Percentiles rank a stretch among this genome's conserved stretches.
Evolutionary conservation across 192 early-diverging fungal genomes (phyloP).

Genomic region (Coemansia sp.): DNA sequence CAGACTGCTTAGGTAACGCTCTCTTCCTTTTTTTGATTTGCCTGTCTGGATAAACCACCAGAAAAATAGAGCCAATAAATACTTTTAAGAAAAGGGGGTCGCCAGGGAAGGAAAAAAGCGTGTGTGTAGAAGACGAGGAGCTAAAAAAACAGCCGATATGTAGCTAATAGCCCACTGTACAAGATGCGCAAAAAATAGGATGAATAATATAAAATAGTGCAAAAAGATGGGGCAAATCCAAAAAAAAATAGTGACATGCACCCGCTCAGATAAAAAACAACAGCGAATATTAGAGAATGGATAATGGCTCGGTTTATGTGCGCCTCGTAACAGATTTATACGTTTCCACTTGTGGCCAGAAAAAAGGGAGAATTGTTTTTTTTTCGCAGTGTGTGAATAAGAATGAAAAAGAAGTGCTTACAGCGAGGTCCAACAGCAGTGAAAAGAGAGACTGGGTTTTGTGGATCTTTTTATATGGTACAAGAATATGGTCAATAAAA

Average conservation of each 20-base stretch:
- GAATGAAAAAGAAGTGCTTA: not conserved
- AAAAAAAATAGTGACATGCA: not conserved
- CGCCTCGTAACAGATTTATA: not conserved
- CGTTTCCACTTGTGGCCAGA: not conserved
- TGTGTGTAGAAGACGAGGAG: too few relatives aligned
- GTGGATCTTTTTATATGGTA: not conserved
- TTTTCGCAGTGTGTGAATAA: not conserved
- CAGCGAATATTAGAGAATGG: not conserved
- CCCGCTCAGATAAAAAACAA: not conserved
- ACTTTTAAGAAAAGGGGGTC: too few relatives aligned
- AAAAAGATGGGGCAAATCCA: too few relatives aligned
- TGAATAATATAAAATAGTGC: not conserved
- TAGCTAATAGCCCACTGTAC: too few relatives aligned
- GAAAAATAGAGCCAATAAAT: too few relatives aligned
- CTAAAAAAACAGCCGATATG: too few relatives aligned
- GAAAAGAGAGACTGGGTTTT: not conserved
- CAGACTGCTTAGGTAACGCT: too few relatives aligned
- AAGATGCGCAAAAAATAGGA: not conserved
- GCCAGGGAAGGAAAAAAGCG: too few relatives aligned
- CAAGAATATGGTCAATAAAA: not conserved
- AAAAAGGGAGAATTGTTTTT: slow-evolving; percentile 1
- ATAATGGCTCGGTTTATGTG: slow-evolving; percentile 2
- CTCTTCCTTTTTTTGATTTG: not conserved
- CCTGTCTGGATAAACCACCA: not conserved
- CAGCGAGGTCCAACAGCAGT: too few relatives aligned